Conservation (phyloP, 2,329 filamentous ascomycete species). For the Pyrenophora tritici-repentis region DNA sequence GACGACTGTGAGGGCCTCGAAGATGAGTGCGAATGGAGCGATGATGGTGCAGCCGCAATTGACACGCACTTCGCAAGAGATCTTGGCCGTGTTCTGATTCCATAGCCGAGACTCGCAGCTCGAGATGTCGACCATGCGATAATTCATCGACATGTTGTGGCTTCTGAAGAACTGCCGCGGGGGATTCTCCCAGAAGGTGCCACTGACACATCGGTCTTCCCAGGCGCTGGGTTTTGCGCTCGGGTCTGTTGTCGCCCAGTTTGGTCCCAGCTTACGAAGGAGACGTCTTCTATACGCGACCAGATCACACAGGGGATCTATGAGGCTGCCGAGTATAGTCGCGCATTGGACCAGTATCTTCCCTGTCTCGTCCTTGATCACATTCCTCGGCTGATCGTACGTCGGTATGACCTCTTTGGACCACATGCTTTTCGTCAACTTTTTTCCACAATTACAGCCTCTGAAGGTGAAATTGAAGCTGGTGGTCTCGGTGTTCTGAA, state of each 20-base stretch:
- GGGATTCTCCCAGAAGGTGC: conserved; percentile 6
- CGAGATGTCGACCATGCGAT: conserved; percentile 3
- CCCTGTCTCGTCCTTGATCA: conserved; percentile 6
- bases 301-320: conserved; percentile 1
- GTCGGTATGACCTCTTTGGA: neutral
- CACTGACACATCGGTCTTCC: conserved; percentile 10
- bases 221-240: conserved; percentile 4
- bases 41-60: conserved; percentile 7
- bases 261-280: conserved; percentile 3
- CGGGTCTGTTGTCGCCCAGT: conserved; percentile 5
- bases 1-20: conserved; percentile 9
- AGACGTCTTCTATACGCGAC: conserved; percentile 1
- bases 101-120: conserved; percentile 4
- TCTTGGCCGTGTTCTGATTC: neutral
- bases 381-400: conserved; percentile 1
- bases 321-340: conserved; percentile 5
- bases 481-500: neutral
- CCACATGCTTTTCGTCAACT: neutral
- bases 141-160: conserved; percentile 12
- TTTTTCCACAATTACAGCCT: conserved; percentile 9
- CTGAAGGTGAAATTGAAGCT: conserved; percentile 2
- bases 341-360: conserved; percentile 9
- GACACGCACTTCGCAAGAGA: conserved; percentile 9
- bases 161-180: neutral
- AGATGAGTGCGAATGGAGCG: conserved; percentile 7